Percentiles rank a stretch among this genome's conserved stretches.
These are phyloP conservation scores for Blastobotrys indianensis DNA, from an alignment of 1,139 yeast genomes.

Conservation along the genomic window DNA sequence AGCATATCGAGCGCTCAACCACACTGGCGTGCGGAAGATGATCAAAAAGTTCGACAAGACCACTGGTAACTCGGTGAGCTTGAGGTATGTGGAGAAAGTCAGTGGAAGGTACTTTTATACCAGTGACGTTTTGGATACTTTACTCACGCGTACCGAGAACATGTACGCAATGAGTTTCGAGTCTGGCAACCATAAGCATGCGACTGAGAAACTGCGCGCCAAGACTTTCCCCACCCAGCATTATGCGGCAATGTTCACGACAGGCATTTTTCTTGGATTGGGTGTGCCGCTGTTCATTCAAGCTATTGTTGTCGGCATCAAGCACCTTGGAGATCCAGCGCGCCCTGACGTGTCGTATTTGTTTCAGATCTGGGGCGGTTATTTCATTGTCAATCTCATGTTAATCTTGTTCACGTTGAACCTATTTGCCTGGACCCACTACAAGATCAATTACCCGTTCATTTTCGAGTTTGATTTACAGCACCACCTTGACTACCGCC, in stretches of 20 bases:
- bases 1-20: conserved; percentile 69
- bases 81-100: conserved; percentile 55
- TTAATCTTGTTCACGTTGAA: conserved; percentile 60
- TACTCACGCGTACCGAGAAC: conserved; percentile 60
- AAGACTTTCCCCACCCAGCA: conserved; percentile 37
- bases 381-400: conserved; percentile 57
- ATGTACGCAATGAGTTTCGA: conserved; percentile 64
- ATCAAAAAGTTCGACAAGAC: conserved; percentile 85
- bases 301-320: conserved; percentile 47
- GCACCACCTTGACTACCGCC: conserved; percentile 60
- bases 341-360: conserved; percentile 39
- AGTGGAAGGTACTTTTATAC: conserved; percentile 52
- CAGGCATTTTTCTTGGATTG: conserved; percentile 64
- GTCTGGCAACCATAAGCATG: conserved; percentile 64
- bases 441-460: conserved; percentile 80
- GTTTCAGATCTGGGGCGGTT: conserved; percentile 91
- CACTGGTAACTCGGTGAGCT: conserved; percentile 45
- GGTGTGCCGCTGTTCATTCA: conserved; percentile 58
- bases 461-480: conserved; percentile 83
- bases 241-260: conserved; percentile 29
- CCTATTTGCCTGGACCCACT: conserved; percentile 65
- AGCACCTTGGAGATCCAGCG: conserved; percentile 24
- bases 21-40: conserved; percentile 85
- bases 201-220: conserved; percentile 64
- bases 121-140: conserved; percentile 60